Evolutionary conservation across 2,329 filamentous ascomycete species (phyloP).

Genomic region (Tetracladium maxilliforme): DNA sequence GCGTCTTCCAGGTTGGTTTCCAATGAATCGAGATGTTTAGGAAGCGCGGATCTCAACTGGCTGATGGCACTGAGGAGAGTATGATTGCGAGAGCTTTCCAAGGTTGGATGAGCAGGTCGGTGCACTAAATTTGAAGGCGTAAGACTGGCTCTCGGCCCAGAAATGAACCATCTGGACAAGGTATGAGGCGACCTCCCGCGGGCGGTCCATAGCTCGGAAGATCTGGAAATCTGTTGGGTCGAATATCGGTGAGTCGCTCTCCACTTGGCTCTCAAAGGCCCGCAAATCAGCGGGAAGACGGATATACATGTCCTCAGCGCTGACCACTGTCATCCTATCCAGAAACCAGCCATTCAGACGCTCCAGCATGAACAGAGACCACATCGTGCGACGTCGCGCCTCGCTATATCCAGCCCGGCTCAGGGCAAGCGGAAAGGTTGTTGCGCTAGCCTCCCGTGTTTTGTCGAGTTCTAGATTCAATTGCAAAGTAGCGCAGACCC

Average conservation of each 20-base stretch:
- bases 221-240: slow-evolving; percentile 24
- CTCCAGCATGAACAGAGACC: slow-evolving; percentile 57
- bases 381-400: slow-evolving; percentile 56
- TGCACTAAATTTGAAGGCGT: too few relatives aligned
- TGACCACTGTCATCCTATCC: slow-evolving; percentile 36
- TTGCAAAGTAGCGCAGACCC: too few relatives aligned
- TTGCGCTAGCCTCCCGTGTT: too few relatives aligned
- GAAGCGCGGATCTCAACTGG: too few relatives aligned
- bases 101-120: too few relatives aligned
- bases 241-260: slow-evolving; percentile 44
- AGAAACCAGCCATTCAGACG: slow-evolving; percentile 46
- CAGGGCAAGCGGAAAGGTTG: slow-evolving; percentile 46
- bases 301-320: slow-evolving; percentile 50
- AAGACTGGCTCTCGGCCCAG: too few relatives aligned
- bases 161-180: too few relatives aligned
- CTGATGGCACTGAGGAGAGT: too few relatives aligned
- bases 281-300: slow-evolving; percentile 47
- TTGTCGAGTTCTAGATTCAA: too few relatives aligned
- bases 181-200: too few relatives aligned
- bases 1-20: slow-evolving; percentile 44
- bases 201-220: slow-evolving; percentile 38
- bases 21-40: too few relatives aligned
- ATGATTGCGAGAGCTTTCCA: too few relatives aligned
- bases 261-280: slow-evolving; percentile 44
- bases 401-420: slow-evolving; percentile 44